Base-by-base conservation (phyloP, 352 stramenopile genomes). In the Thalassiosira hispida region DNA sequence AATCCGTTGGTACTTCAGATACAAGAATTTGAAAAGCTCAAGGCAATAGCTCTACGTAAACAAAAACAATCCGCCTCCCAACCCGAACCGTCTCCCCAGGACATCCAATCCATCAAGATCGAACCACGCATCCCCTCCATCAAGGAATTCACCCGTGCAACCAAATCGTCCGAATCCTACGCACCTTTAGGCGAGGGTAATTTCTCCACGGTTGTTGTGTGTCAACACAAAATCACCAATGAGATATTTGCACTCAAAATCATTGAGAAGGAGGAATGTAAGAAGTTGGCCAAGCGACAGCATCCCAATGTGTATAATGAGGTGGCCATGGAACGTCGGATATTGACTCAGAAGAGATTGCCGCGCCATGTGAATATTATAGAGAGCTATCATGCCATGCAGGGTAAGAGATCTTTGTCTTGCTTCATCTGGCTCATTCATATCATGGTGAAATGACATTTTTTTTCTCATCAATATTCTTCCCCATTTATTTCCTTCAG, bases 281-380 rank as follows among this genome's bases (percentile, higher is more conserved):
- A 97, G 64, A 97, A 98, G 35, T 70, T 94, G 44, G 88, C 71
- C 33, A 88, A 85, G 55, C 53, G 83, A 31, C 95, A 97, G 68
- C 97, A 99, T 87, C 95, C 95, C 42, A 99, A 99, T 82, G 96
- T 99, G 9, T 96, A 97, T 83, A 99, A 99, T 86, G 97, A 99
- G 88, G 98, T 99, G 77, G 90, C 96, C 53, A 99, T 99, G 96
- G 97, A 99, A 89, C 96, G 97, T 81, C 87, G 97, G 20, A 95
- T 98, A 40, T 80, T 95, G 18, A 83, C 74, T 22, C 25, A 87
- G 29, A 66, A 89, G 61, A 49, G 86, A 61, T 47, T 92, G 11
- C 77, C 86, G 59, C 84, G 83, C 51, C 96, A 98, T 74, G 91
- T 95, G 8, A 96, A 96, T 80, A 95, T 99, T 78, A 94, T 99